A percentile compares a stretch with the other conserved stretches of the same genome.
Conservation (phyloP, 805 yeast genomes). For the Ogataea zsoltii region DNA sequence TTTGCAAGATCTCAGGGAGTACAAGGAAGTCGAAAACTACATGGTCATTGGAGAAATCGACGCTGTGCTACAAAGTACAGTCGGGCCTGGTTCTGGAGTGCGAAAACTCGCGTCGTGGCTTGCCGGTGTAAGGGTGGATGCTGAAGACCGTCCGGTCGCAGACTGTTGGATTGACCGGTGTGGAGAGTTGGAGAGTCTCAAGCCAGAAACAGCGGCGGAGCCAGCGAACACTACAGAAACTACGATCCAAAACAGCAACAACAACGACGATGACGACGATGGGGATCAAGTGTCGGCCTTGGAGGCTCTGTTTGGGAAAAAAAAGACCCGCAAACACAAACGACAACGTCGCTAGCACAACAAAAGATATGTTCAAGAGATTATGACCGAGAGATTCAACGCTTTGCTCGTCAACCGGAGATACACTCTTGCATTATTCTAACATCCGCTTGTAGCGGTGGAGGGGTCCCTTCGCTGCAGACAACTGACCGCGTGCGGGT, state of each 20-base stretch:
- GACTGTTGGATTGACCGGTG: slow-evolving; percentile 26
- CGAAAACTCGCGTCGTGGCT: slow-evolving; percentile 17
- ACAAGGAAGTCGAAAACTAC: slow-evolving; percentile 17
- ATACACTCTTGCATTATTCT: slow-evolving; percentile 43
- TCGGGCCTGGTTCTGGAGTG: slow-evolving; percentile 1
- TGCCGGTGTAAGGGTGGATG: slow-evolving; percentile 19
- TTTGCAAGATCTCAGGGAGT: slow-evolving; percentile 20
- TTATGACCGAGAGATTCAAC: slow-evolving; percentile 52
- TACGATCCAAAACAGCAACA: no score
- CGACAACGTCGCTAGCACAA: background rate
- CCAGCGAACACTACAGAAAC: no score
- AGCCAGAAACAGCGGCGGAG: background rate
- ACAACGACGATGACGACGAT: background rate
- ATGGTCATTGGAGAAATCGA: slow-evolving; percentile 28
- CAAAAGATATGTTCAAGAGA: slow-evolving; percentile 44
- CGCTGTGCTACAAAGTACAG: background rate
- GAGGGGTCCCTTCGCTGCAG: background rate
- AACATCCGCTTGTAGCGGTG: slow-evolving; percentile 1
- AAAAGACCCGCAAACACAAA: slow-evolving; percentile 1
- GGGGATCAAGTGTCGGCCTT: slow-evolving; percentile 21
- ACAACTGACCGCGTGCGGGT: slow-evolving; percentile 3
- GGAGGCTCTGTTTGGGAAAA: slow-evolving; percentile 24
- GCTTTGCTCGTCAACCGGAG: slow-evolving; percentile 50
- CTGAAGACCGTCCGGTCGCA: slow-evolving; percentile 14
- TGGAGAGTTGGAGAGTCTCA: slow-evolving; percentile 21